Conservation (phyloP, 441 rosid genomes). For the Biscutella auriculata region DNA sequence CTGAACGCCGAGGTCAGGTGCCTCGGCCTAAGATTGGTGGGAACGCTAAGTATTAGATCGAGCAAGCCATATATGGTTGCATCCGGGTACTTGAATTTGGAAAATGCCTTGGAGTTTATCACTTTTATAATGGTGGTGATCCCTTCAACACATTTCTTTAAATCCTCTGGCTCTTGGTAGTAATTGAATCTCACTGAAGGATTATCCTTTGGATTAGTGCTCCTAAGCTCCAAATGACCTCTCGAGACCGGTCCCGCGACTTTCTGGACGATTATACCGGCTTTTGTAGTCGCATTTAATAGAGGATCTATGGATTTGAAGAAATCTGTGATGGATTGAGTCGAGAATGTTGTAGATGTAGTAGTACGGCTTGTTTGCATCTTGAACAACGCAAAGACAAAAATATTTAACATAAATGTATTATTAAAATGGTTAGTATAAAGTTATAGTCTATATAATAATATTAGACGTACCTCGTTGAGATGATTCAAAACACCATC, state of each 20-base stretch:
- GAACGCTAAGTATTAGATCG: conserved; percentile 23
- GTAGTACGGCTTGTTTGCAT: conserved; percentile 9
- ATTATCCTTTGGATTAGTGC: conserved; percentile 30
- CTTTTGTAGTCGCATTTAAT: conserved; percentile 23
- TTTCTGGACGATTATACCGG: conserved; percentile 39
- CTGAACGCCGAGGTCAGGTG: conserved; percentile 19
- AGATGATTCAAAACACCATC: conserved; percentile 8
- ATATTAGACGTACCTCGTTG: conserved; percentile 20
- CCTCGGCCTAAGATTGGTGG: conserved; percentile 37
- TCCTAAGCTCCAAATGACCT: conserved; percentile 37
- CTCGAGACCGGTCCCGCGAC: conserved; percentile 33
- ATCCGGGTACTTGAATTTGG: conserved; percentile 26
- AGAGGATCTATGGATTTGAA: conserved; percentile 16
- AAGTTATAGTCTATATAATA: no score
- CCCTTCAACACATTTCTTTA: conserved; percentile 34
- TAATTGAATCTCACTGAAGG: conserved; percentile 51
- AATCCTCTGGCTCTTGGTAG: conserved; percentile 44
- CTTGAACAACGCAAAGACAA: not conserved
- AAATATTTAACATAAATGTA: not conserved
- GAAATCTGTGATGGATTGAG: conserved; percentile 19
- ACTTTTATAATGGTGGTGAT: conserved; percentile 29
- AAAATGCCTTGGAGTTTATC: conserved; percentile 30
- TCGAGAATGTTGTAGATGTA: conserved; percentile 9
- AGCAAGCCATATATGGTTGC: conserved; percentile 22
- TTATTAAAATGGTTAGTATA: no score